A percentile compares a stretch with the other conserved stretches of the same genome.
phyloP scores from a whole-genome alignment of 2,329 filamentous ascomycete genomes.

The Xylaria multiplex region DNA sequence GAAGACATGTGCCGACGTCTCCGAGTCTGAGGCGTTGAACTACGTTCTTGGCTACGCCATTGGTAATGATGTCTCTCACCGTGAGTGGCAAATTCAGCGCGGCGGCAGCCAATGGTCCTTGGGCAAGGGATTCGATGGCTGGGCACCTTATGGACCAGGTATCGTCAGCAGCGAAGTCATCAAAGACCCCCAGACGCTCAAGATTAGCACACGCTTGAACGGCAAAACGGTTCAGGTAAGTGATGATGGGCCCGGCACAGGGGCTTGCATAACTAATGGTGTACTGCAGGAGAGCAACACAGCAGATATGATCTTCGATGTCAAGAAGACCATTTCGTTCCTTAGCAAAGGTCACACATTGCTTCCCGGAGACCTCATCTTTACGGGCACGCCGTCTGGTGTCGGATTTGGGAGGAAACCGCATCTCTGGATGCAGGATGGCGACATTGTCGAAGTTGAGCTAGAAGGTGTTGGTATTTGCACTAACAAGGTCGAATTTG shows the following conservation, averaged over 20 bases:
- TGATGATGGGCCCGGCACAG: neutral
- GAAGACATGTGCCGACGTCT: constrained; percentile 71
- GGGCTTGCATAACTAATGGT: constrained; percentile 14
- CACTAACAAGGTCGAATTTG: constrained; percentile 61
- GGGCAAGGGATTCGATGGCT: constrained; percentile 80
- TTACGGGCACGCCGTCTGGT: constrained; percentile 75
- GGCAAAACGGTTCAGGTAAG: constrained; percentile 64
- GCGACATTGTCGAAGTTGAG: constrained; percentile 74
- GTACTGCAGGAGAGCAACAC: constrained; percentile 61
- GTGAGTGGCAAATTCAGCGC: constrained; percentile 77
- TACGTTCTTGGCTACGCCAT: constrained; percentile 80
- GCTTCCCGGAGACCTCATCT: constrained; percentile 71
- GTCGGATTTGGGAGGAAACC: constrained; percentile 77
- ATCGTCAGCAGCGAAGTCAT: constrained; percentile 70
- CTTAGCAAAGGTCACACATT: constrained; percentile 71
- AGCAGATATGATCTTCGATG: constrained; percentile 70
- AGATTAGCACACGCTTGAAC: constrained; percentile 68
- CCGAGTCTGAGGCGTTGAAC: constrained; percentile 72
- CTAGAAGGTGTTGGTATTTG: constrained; percentile 73
- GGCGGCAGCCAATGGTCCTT: constrained; percentile 76
- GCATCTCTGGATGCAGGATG: constrained; percentile 74
- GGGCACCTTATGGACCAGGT: constrained; percentile 77
- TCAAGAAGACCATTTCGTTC: constrained; percentile 68
- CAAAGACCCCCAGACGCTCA: constrained; percentile 65
- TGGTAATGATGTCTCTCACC: constrained; percentile 83